A percentile compares a stretch with the other conserved stretches of the same genome.
Conservation (phyloP, 2,329 filamentous ascomycete species). For the Colletotrichum viniferum region DNA sequence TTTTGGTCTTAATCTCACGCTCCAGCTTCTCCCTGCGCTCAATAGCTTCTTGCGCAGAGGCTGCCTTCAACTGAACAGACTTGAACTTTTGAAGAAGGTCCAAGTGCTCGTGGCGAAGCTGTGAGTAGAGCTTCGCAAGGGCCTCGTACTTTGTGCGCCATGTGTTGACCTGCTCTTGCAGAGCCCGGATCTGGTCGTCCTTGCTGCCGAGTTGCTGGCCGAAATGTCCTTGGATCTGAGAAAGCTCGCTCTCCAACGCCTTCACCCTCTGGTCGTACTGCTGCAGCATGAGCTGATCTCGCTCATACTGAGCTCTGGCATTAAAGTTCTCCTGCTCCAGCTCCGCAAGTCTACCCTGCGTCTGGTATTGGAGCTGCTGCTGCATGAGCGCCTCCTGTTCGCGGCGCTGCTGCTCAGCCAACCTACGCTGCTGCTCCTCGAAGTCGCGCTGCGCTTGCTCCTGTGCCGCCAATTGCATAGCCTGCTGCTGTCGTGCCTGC, state of each 20-base stretch:
- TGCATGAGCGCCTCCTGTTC: constrained; percentile 89
- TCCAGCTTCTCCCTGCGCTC: constrained; percentile 94
- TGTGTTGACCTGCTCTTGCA: constrained; percentile 97
- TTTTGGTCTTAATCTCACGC: constrained; percentile 98
- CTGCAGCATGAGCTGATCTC: constrained; percentile 95
- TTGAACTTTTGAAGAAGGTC: constrained; percentile 97
- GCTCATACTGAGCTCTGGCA: constrained; percentile 92
- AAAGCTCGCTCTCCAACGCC: constrained; percentile 85
- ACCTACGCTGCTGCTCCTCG: constrained; percentile 87
- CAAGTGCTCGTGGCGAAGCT: constrained; percentile 92
- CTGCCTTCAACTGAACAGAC: constrained; percentile 91
- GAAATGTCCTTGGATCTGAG: constrained; percentile 80
- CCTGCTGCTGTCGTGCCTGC: constrained; percentile 81
- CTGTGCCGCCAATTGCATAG: constrained; percentile 81
- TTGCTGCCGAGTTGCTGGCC: constrained; percentile 86
- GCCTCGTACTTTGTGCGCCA: constrained; percentile 98
- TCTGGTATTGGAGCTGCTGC: constrained; percentile 92
- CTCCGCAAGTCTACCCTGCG: constrained; percentile 93
- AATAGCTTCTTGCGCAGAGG: constrained; percentile 95
- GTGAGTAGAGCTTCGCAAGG: constrained; percentile 94
- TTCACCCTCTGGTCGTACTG: constrained; percentile 97
- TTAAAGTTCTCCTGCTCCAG: constrained; percentile 94
- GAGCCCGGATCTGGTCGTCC: constrained; percentile 89
- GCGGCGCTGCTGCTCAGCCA: constrained; percentile 87
- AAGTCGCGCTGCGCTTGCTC: constrained; percentile 92